A percentile compares a stretch with the other conserved stretches of the same genome.
phyloP scores from a whole-genome alignment of 306 rosid genomes.

The Benincasa hispida region DNA sequence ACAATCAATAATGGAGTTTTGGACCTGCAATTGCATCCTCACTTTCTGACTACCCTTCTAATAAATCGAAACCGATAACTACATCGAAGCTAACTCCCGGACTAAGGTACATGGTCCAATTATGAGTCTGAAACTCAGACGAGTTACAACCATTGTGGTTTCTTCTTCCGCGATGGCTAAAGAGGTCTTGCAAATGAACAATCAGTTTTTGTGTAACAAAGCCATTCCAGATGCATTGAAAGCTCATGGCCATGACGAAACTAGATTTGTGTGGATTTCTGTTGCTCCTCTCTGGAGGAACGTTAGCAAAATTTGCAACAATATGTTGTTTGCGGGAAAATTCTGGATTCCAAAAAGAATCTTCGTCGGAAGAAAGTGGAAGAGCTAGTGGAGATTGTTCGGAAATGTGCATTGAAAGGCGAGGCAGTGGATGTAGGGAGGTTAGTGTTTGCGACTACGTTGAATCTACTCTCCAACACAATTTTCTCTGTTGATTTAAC shows the following conservation, averaged over 20 bases:
- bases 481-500: slow-evolving; percentile 30
- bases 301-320: not conserved
- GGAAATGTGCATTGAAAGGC: not conserved
- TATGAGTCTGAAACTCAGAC: slow-evolving; percentile 23
- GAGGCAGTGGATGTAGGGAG: slow-evolving; percentile 22
- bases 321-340: not conserved
- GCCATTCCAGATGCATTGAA: slow-evolving; percentile 9
- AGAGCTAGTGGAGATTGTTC: slow-evolving; percentile 7
- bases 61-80: not conserved
- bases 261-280: slow-evolving; percentile 17
- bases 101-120: slow-evolving; percentile 24
- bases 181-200: slow-evolving; percentile 18
- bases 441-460: slow-evolving; percentile 13
- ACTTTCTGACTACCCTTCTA: not conserved
- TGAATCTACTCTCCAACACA: slow-evolving; percentile 29
- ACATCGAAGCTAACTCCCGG: slow-evolving; percentile 31
- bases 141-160: slow-evolving; percentile 15
- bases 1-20: not conserved
- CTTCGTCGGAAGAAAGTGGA: slow-evolving; percentile 16
- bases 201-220: slow-evolving; percentile 17
- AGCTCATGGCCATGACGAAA: slow-evolving; percentile 7
- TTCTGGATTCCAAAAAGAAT: slow-evolving; percentile 21
- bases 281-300: slow-evolving; percentile 21
- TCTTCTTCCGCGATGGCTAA: slow-evolving; percentile 23
- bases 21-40: not conserved